Evolutionary conservation across 2,329 filamentous ascomycete species (phyloP), one percentile per base, ranked within the genome.

Genomic region (Didymella arachidicola): DNA sequence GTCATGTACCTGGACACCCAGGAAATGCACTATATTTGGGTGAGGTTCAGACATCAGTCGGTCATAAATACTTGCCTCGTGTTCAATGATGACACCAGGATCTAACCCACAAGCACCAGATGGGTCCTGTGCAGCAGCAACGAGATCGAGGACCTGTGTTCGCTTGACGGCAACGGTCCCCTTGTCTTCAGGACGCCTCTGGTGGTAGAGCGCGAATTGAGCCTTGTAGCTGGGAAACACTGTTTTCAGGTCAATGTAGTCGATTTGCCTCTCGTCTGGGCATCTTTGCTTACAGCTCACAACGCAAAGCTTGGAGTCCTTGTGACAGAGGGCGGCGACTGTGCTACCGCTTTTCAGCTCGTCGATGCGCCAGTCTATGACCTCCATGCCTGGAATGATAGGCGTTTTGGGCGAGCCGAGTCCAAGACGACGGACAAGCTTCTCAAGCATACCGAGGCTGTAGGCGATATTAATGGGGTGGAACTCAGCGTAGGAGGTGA

Each of bases 1-100:
- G 32, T 46, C 34, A 25, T 42, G 29, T 5, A 53, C 32, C 50
- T 53, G 32, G 10, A 53, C 50, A 26, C 50, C 50, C 16, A 53
- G 6, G 16, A 22, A 53, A 8, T 46, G 30, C 8, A 26, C 32
- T 8, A 53, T 29, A 32, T 46, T 53, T 16, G 42, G 25, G 12
- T 53, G 50, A n/a, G 19, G 41, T 4, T 53, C 8, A 18, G 14
- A n/a, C 12, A 22, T 34, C 14, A 53, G 42, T 14, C 42, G 50
- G n/a, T 39, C 32, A 7, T 42, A 46, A 14, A 46, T 46, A 36
- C 32, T 53, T 38, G 50, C 50, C 26, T 53, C 50, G 8, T 32
- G 32, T 1, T n/a, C 19, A 10, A 34, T 46, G 12, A 53, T 22
- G 8, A 32, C 8, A 27, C 42, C 38, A 1, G 18, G 16, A 38